A percentile compares a stretch with the other conserved stretches of the same genome.
phyloP scores from a whole-genome alignment of 2,329 filamentous ascomycete genomes.

The Coniochaeta prunicola region DNA sequence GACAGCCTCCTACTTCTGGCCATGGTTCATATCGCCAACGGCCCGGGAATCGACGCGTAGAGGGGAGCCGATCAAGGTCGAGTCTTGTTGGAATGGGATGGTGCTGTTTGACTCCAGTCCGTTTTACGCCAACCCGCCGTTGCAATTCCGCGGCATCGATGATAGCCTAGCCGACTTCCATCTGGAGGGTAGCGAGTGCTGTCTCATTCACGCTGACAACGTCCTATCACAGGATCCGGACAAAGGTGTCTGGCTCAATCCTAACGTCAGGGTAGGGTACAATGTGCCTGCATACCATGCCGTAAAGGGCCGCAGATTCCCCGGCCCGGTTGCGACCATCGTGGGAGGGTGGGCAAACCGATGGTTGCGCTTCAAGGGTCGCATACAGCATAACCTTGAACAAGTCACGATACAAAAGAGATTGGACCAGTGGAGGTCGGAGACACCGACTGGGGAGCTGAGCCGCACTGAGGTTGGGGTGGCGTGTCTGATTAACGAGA shows the following conservation, averaged over 20 bases:
- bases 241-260: slow-evolving; percentile 60
- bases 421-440: slow-evolving; percentile 30
- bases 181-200: slow-evolving; percentile 73
- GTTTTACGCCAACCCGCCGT: slow-evolving; percentile 34
- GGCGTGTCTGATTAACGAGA: slow-evolving; percentile 50
- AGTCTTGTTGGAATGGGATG: slow-evolving; percentile 65
- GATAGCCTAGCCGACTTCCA: slow-evolving; percentile 55
- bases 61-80: slow-evolving; percentile 47
- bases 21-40: slow-evolving; percentile 44
- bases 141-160: slow-evolving; percentile 55
- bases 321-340: slow-evolving; percentile 39
- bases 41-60: slow-evolving; percentile 38
- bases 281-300: slow-evolving; percentile 42
- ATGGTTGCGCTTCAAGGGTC: slow-evolving; percentile 34
- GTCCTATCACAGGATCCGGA: slow-evolving; percentile 35
- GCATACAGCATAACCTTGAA: slow-evolving; percentile 29
- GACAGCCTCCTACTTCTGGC: slow-evolving; percentile 46
- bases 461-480: slow-evolving; percentile 33
- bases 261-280: slow-evolving; percentile 62
- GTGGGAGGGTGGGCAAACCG: slow-evolving; percentile 53
- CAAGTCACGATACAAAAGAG: slow-evolving; percentile 29
- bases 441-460: slow-evolving; percentile 21
- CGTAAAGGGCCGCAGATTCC: slow-evolving; percentile 38
- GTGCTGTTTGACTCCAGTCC: slow-evolving; percentile 35
- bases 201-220: slow-evolving; percentile 69